Percentiles rank a stretch among this genome's conserved stretches.
Evolutionary conservation across 495 filamentous ascomycete species (phyloP).

Genomic region (Lindgomyces ingoldianus): DNA sequence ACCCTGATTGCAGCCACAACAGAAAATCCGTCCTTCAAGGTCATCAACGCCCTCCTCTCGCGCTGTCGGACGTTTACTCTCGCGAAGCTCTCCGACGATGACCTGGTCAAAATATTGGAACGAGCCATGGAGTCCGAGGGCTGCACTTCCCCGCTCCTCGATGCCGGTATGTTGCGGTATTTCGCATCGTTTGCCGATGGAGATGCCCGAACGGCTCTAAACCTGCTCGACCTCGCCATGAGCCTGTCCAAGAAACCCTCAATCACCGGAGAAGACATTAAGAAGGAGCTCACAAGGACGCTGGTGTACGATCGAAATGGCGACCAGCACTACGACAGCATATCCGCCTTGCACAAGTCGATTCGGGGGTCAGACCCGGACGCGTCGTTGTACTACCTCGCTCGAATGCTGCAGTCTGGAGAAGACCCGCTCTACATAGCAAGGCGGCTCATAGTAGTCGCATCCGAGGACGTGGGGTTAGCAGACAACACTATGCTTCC

Average conservation of each 20-base stretch:
- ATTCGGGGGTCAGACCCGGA: slow-evolving; percentile 84
- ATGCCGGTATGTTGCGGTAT: slow-evolving; percentile 75
- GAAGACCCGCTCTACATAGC: slow-evolving; percentile 94
- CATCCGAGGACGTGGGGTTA: slow-evolving; percentile 87
- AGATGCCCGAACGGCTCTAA: slow-evolving; percentile 88
- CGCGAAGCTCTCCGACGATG: slow-evolving; percentile 66
- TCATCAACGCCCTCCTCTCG: slow-evolving; percentile 83
- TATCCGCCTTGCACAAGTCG: slow-evolving; percentile 95
- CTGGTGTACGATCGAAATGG: slow-evolving; percentile 92
- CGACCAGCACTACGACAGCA: slow-evolving; percentile 94
- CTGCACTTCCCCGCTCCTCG: slow-evolving; percentile 56
- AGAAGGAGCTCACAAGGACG: slow-evolving; percentile 79
- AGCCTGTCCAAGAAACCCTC: slow-evolving; percentile 56
- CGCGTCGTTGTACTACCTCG: slow-evolving; percentile 88
- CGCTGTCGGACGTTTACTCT: slow-evolving; percentile 90
- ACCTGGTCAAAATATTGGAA: slow-evolving; percentile 69
- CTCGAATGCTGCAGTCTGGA: slow-evolving; percentile 92
- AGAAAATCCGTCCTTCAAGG: slow-evolving; percentile 94
- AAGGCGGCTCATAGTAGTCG: slow-evolving; percentile 85
- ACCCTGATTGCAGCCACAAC: slow-evolving; percentile 95
- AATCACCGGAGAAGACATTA: slow-evolving; percentile 67
- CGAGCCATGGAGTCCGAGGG: slow-evolving; percentile 60
- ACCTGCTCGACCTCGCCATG: slow-evolving; percentile 86
- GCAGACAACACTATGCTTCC: slow-evolving; percentile 84
- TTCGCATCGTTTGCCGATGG: slow-evolving; percentile 85